These are phyloP conservation scores for Fusarium sp. DNA, from an alignment of 2,329 filamentous ascomycete species.

Conservation along the genomic window DNA sequence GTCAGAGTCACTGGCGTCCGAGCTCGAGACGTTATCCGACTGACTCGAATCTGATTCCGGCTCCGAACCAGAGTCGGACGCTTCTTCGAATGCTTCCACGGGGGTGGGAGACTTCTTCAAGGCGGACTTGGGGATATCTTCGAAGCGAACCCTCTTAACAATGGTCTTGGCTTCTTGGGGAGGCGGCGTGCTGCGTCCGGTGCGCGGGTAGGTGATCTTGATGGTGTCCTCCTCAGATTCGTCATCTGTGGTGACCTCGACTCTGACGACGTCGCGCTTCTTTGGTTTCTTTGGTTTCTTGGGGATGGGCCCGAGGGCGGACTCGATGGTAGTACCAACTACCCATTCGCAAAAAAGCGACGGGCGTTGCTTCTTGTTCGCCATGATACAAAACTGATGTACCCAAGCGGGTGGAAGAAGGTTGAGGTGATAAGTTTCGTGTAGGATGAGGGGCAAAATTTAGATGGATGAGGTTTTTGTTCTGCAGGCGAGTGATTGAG, in stretches of 20 bases:
- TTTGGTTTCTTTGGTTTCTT: constrained; percentile 41
- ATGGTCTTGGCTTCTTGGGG: constrained; percentile 19
- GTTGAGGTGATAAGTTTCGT: not conserved
- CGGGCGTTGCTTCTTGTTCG: constrained; percentile 31
- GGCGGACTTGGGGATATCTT: constrained; percentile 44
- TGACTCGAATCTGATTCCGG: constrained; percentile 39
- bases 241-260: constrained; percentile 64
- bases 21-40: constrained; percentile 29
- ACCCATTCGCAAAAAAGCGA: constrained; percentile 56
- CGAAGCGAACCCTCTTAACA: constrained; percentile 60
- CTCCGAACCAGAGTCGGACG: constrained; percentile 36
- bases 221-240: constrained; percentile 63
- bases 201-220: constrained; percentile 62
- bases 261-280: constrained; percentile 50
- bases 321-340: constrained; percentile 52
- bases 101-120: constrained; percentile 36
- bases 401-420: constrained; percentile 6
- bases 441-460: constrained; percentile 11
- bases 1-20: constrained; percentile 33
- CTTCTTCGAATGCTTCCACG: constrained; percentile 37
- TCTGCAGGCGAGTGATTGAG: not conserved
- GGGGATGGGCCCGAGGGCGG: constrained; percentile 44
- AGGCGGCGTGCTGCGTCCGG: constrained; percentile 29
- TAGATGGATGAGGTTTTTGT: not conserved
- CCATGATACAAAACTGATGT: constrained; percentile 20